Conservation (phyloP, 148 eudicot genomes). For the Cornus controversa region DNA sequence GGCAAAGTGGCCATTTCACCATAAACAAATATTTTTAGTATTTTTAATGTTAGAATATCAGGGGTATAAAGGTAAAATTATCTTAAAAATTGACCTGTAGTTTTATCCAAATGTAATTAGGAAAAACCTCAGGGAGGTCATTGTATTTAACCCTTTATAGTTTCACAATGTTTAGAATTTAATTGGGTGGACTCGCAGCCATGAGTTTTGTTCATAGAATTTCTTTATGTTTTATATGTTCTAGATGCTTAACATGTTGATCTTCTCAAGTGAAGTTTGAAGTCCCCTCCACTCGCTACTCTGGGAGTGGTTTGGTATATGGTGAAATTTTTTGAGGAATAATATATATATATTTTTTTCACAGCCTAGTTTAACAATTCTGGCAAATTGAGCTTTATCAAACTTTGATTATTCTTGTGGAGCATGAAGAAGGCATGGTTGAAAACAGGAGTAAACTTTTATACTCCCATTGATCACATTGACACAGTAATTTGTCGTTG, state of each 20-base stretch:
- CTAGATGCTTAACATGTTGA: neutral
- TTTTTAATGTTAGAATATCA: too few species aligned
- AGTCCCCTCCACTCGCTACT: neutral
- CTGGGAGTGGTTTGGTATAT: too few species aligned
- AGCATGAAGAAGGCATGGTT: neutral
- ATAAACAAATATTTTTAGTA: too few species aligned
- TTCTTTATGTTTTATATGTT: neutral
- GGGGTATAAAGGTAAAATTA: too few species aligned
- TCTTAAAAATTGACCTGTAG: too few species aligned
- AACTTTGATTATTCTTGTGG: slow-evolving; percentile 2
- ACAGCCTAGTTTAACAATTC: neutral
- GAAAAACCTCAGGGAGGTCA: too few species aligned
- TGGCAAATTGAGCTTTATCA: neutral
- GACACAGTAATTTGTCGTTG: neutral
- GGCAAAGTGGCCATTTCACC: too few species aligned
- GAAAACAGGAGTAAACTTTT: neutral
- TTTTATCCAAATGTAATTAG: too few species aligned
- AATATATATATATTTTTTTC: too few species aligned
- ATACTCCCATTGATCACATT: neutral
- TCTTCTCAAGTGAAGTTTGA: neutral
- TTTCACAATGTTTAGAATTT: neutral
- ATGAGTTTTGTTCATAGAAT: neutral
- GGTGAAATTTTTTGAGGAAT: too few species aligned
- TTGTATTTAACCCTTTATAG: too few species aligned
- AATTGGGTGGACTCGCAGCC: neutral